Evolutionary conservation across 2,329 filamentous ascomycete genomes (phyloP), one percentile per base, ranked within the genome.

Genomic region (Neophaeococcomyces aloes): DNA sequence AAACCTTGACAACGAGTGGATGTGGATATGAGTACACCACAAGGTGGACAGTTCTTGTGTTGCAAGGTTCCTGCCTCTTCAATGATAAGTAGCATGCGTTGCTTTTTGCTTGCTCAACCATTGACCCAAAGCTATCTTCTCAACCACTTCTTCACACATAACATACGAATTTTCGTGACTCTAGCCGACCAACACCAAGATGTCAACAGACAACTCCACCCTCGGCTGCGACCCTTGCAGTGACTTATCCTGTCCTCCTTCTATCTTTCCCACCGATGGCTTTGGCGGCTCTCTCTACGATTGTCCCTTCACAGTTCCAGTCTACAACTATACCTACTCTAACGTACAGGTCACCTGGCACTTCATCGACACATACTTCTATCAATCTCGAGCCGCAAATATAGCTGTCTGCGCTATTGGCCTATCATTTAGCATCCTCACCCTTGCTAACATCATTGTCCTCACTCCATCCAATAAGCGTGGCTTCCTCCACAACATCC

Each of bases 401-500:
- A 18, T 21, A 8, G 14, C 27, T 4, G 14, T 29, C 3, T 14
- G 4, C 10, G 39, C 15, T 7, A 30, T 35, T 3, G 18, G 23
- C 17, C 31, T 42, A 14, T 29, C 17, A 2, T 15, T 42, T 2
- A 23, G 30, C 13, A 19, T 35, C 8, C 30, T 35, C 8, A 42
- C 39, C 11, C 39, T 42, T 10, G 13, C 10, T 7, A 42, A 35
- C 23, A 19, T 42, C 11, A 17, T 42, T 7, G 39, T 35, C 4
- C 39, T 42, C 4, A 42, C 39, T n/a, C 39, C 39, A 8, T 4
- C 27, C 4, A 29, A 31, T 14, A 42, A 42, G 21, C 30, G 39
- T 3, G n/a, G 19, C 17, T 7, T 17, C 15, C n/a, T 42, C 18
- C 29, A 31, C 31, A 18, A 19, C 18, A 8, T 14, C 15, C 17